A percentile compares a stretch with the other conserved stretches of the same genome.
Evolutionary conservation across 2,329 filamentous ascomycete species (phyloP).

Genomic region (Neurospora sp.): DNA sequence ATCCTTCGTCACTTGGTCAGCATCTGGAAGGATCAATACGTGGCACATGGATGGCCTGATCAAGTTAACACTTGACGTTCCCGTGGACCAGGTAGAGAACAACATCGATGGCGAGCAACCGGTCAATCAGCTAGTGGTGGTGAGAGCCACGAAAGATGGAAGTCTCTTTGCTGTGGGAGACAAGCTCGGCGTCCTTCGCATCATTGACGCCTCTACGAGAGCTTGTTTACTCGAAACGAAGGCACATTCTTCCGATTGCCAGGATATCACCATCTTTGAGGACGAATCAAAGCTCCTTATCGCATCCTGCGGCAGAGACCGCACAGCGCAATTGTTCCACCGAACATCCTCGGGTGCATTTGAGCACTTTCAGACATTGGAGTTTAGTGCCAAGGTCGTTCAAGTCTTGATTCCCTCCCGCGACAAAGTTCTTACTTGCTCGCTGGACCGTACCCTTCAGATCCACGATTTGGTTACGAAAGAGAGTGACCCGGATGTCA

Average conservation of each 20-base stretch:
- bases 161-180: conserved; percentile 74
- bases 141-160: conserved; percentile 50
- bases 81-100: conserved; percentile 53
- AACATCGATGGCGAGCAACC: conserved; percentile 39
- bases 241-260: conserved; percentile 79
- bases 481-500: conserved; percentile 50
- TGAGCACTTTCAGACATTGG: conserved; percentile 81
- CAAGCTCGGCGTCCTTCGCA: conserved; percentile 69
- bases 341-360: conserved; percentile 47
- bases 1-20: conserved; percentile 84
- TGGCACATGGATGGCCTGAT: conserved; percentile 70
- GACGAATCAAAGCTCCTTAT: conserved; percentile 54
- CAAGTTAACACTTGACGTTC: conserved; percentile 53
- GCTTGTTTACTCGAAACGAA: conserved; percentile 62
- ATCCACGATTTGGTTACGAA: conserved; percentile 69
- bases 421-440: conserved; percentile 73
- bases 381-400: conserved; percentile 81
- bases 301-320: conserved; percentile 77
- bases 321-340: conserved; percentile 86
- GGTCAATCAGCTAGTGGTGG: conserved; percentile 50
- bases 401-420: conserved; percentile 64
- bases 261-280: conserved; percentile 66
- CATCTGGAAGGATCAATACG: conserved; percentile 67
- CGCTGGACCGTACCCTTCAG: conserved; percentile 78
- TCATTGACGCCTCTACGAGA: conserved; percentile 55